These are phyloP conservation scores for Diaporthe sp. DNA, from an alignment of 2,329 filamentous ascomycete genomes.

Conservation along the genomic window DNA sequence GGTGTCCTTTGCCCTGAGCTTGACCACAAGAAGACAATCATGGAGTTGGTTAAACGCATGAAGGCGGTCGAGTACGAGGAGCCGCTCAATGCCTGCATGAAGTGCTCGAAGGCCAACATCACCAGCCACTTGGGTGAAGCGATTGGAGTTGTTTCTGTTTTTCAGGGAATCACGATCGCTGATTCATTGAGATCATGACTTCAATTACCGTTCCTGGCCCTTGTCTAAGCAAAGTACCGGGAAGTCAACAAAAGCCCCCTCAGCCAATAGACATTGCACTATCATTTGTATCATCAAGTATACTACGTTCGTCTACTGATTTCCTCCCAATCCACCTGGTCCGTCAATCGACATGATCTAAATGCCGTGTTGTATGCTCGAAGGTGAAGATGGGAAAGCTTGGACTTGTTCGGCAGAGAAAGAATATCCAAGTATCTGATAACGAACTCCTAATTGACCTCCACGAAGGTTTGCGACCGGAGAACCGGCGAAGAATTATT, in stretches of 20 bases:
- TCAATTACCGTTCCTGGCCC: neutral
- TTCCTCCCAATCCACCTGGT: neutral
- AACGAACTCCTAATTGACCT: neutral
- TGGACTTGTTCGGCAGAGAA: neutral
- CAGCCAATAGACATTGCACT: neutral
- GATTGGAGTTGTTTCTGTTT: neutral
- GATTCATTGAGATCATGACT: neutral
- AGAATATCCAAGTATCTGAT: neutral
- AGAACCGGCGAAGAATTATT: neutral
- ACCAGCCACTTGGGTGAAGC: neutral
- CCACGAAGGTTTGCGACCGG: neutral
- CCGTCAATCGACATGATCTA: neutral
- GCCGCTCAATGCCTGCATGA: neutral
- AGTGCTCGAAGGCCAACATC: neutral
- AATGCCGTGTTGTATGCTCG: neutral
- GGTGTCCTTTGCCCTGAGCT: constrained; percentile 7
- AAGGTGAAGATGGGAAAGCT: neutral
- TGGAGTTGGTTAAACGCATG: neutral
- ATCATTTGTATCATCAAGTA: too few relatives aligned
- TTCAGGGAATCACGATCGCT: neutral
- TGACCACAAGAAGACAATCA: neutral
- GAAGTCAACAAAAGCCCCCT: too few relatives aligned
- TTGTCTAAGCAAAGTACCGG: neutral
- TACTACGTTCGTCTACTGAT: neutral
- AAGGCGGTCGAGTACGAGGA: neutral